Conservation (phyloP, 2,329 filamentous ascomycete genomes). For the Sordariomycetes sp. region DNA sequence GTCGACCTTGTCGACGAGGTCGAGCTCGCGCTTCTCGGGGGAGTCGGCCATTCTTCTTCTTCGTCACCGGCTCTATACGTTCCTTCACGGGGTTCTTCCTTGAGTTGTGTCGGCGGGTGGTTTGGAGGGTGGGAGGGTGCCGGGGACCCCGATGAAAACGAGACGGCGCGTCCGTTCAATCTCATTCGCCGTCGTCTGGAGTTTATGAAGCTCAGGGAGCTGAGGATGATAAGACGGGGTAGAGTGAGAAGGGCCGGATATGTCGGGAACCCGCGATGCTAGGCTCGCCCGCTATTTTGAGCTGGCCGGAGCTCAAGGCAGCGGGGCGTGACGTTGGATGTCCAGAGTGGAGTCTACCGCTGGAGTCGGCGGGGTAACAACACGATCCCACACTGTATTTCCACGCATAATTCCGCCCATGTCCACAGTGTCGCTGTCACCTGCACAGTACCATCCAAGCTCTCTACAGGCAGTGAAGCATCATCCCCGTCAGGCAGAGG, state of each 20-base stretch:
- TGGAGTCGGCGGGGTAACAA: background rate
- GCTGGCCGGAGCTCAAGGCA: background rate
- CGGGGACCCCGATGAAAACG: background rate
- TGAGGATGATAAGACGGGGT: background rate
- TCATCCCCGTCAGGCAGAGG: background rate
- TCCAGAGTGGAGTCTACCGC: background rate
- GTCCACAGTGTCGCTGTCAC: background rate
- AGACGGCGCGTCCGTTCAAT: background rate
- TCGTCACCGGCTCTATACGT: no score
- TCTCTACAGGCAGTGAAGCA: background rate
- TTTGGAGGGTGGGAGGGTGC: background rate
- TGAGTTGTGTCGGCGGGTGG: background rate
- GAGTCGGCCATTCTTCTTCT: constrained; percentile 19
- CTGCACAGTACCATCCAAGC: background rate
- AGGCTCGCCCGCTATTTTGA: background rate
- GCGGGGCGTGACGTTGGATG: background rate
- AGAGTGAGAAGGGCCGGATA: background rate
- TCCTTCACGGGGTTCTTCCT: background rate
- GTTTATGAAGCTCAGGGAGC: background rate
- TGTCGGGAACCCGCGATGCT: background rate
- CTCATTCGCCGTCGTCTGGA: background rate
- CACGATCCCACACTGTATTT: background rate
- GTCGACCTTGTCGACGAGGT: constrained; percentile 74
- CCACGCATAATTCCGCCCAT: background rate
- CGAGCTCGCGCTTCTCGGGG: constrained; percentile 59